A percentile compares a stretch with the other conserved stretches of the same genome.
These are phyloP conservation scores for Colletotrichum lindemuthianum DNA, from an alignment of 2,329 filamentous ascomycete genomes.

Conservation along the genomic window DNA sequence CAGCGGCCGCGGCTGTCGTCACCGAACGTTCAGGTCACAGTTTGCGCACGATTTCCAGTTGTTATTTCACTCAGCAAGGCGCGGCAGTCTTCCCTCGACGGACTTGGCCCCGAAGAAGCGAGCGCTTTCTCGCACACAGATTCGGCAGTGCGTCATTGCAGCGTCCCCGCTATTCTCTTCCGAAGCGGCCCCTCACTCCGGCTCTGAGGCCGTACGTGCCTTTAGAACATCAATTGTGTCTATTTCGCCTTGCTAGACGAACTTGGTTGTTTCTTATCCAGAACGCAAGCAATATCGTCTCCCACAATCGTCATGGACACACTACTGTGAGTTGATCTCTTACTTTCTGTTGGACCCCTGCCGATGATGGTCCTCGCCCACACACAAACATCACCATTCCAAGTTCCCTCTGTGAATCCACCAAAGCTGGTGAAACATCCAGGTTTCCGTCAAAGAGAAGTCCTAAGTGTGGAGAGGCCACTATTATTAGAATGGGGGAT, in stretches of 20 bases:
- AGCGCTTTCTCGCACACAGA: not conserved
- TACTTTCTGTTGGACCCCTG: not conserved
- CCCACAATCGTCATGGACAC: constrained; percentile 41
- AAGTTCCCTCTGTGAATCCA: not conserved
- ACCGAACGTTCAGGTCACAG: constrained; percentile 10
- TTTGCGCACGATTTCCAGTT: constrained; percentile 26
- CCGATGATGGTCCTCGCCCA: not conserved
- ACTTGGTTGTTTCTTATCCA: not conserved
- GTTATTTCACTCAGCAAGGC: no score
- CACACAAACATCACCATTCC: not conserved
- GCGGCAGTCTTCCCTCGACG: no score
- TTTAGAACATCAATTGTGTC: constrained; percentile 19
- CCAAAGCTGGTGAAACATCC: no score
- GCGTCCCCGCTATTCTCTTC: constrained; percentile 34
- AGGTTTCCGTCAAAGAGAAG: no score
- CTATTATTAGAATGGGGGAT: no score
- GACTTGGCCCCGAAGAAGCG: no score
- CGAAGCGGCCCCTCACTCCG: constrained; percentile 33
- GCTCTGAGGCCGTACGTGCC: constrained; percentile 30
- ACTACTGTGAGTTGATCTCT: constrained; percentile 41
- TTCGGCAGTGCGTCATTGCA: constrained; percentile 28
- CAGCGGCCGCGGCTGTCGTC: constrained; percentile 15
- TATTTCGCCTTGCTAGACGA: not conserved
- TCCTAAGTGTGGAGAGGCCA: no score
- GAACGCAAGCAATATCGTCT: not conserved